Evolutionary conservation across 495 filamentous ascomycete genomes (phyloP).

Genomic region (Usnea hakonensis): DNA sequence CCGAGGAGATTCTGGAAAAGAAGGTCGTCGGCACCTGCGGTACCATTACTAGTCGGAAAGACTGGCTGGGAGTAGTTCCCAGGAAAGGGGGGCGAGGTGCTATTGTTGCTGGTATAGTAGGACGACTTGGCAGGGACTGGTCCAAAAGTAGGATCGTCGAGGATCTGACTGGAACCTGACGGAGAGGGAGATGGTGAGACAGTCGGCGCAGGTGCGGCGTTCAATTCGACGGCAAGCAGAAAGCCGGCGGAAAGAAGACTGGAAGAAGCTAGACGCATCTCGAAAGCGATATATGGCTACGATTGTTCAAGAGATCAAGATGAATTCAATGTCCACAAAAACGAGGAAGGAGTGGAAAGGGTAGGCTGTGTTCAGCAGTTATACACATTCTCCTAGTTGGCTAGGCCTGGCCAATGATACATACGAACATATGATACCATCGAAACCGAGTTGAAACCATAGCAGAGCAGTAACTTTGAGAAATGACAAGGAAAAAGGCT

Average conservation of each 20-base stretch:
- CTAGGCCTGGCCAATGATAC: too few relatives aligned
- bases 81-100: slow-evolving; percentile 33
- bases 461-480: neutral
- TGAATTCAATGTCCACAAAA: neutral
- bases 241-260: neutral
- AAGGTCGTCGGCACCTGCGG: slow-evolving; percentile 36
- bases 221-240: neutral
- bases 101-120: slow-evolving; percentile 12
- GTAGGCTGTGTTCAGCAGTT: neutral
- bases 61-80: slow-evolving; percentile 37
- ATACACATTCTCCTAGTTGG: neutral
- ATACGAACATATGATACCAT: neutral
- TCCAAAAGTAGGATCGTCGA: slow-evolving; percentile 16
- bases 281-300: neutral
- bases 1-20: slow-evolving; percentile 47
- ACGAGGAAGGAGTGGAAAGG: neutral
- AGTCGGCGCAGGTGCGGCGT: slow-evolving; percentile 5
- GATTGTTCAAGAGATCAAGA: neutral
- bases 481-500: neutral
- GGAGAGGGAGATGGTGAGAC: neutral
- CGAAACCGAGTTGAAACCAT: neutral
- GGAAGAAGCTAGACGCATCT: slow-evolving; percentile 1
- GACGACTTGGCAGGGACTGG: slow-evolving; percentile 11
- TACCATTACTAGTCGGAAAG: slow-evolving; percentile 33
- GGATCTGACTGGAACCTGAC: slow-evolving; percentile 8